Conservation (phyloP, 768 basidiomycete genomes). For the Pleurotus eryngii region DNA sequence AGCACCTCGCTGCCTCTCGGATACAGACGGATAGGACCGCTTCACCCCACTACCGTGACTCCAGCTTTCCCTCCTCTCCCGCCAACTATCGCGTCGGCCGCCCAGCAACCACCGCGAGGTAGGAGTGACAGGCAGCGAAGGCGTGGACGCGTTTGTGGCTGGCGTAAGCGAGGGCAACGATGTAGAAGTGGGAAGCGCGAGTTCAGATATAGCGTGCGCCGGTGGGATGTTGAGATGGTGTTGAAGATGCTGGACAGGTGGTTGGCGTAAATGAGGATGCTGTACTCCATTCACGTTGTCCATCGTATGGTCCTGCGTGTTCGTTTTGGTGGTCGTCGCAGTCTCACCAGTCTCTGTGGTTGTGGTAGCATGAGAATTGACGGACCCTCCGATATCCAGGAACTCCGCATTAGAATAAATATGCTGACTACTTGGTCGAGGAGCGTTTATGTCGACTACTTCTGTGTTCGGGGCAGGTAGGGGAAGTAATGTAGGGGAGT, state of each 20-base stretch:
- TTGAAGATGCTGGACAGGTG: neutral
- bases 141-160: neutral
- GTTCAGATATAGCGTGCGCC: conserved; percentile 47
- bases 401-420: conserved; percentile 2
- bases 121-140: conserved; percentile 6
- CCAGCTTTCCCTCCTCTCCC: too few species aligned
- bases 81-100: too few species aligned
- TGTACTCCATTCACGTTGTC: neutral
- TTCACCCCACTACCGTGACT: too few species aligned
- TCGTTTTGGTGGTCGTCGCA: neutral
- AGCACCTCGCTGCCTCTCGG: conserved; percentile 19
- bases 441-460: neutral
- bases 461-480: neutral
- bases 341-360: conserved; percentile 7
- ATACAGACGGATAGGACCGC: neutral
- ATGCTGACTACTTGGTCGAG: neutral
- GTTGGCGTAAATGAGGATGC: conserved; percentile 15
- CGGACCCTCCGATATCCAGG: neutral
- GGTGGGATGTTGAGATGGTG: conserved; percentile 38
- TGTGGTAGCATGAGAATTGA: conserved; percentile 4
- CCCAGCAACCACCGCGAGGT: conserved; percentile 20
- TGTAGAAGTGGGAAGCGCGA: conserved; percentile 21
- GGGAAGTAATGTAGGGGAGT: neutral
- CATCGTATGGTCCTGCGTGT: neutral
- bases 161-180: neutral